Percentiles rank a stretch among this genome's conserved stretches.
Conservation (phyloP, 208 protist species). For the Tetramitus jugosus region DNA sequence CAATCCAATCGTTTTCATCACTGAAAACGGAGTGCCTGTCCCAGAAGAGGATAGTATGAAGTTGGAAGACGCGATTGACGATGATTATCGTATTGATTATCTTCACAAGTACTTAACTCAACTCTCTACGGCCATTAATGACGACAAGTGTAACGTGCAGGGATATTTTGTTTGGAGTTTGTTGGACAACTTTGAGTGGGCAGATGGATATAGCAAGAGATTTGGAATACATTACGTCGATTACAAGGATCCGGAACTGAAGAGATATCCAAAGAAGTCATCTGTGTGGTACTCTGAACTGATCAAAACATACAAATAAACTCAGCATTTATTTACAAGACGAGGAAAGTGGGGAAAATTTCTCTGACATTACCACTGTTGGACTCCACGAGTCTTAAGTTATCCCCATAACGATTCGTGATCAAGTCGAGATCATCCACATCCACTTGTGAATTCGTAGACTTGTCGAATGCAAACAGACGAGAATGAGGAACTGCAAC, state of each 20-base stretch:
- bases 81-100: not conserved
- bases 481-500: too few species aligned
- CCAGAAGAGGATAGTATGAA: not conserved
- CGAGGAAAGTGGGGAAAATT: too few species aligned
- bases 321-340: too few species aligned
- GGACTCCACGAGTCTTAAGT: too few species aligned
- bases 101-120: not conserved
- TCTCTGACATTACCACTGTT: too few species aligned
- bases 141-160: not conserved
- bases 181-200: slow-evolving; percentile 23
- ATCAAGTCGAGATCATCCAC: too few species aligned
- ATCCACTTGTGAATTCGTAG: too few species aligned
- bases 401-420: too few species aligned
- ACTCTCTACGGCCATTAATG: not conserved
- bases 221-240: slow-evolving; percentile 17
- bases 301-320: not conserved
- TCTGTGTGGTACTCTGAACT: not conserved
- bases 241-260: not conserved
- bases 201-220: not conserved
- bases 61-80: not conserved
- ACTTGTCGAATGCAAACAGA: too few species aligned
- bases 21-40: slow-evolving; percentile 23
- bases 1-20: slow-evolving; percentile 4
- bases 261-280: not conserved
- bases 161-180: slow-evolving; percentile 11